These are phyloP conservation scores for Blakeslea trispora DNA, from an alignment of 371 early-diverging fungal genomes.

Conservation along the genomic window DNA sequence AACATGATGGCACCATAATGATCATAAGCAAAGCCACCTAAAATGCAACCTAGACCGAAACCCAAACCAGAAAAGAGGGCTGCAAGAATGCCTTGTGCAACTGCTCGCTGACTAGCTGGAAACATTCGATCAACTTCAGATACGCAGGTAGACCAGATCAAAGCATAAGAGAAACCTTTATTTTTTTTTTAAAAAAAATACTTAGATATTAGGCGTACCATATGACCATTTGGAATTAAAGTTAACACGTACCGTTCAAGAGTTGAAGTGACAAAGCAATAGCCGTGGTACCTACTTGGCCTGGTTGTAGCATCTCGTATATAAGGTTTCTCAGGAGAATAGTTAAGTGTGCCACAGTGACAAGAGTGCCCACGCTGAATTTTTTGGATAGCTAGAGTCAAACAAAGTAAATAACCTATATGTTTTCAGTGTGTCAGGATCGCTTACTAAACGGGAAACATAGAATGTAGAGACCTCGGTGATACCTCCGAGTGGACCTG, in stretches of 20 bases:
- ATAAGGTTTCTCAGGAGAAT: slow-evolving; percentile 34
- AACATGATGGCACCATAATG: slow-evolving; percentile 29
- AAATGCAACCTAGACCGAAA: slow-evolving; percentile 40
- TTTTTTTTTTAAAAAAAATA: not conserved
- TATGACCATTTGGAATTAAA: too few species aligned
- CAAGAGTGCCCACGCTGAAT: slow-evolving; percentile 25
- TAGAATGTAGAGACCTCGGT: slow-evolving; percentile 48
- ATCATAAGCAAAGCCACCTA: slow-evolving; percentile 40
- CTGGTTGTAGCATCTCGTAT: slow-evolving; percentile 29
- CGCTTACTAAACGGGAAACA: slow-evolving; percentile 38
- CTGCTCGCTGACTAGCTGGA: slow-evolving; percentile 42
- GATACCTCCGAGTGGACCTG: slow-evolving; percentile 48
- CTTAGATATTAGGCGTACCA: not conserved
- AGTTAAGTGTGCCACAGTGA: slow-evolving; percentile 31
- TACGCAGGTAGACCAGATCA: slow-evolving; percentile 47
- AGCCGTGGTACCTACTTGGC: slow-evolving; percentile 17
- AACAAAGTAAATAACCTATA: not conserved
- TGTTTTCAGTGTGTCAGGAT: too few species aligned
- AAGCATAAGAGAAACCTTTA: slow-evolving; percentile 32
- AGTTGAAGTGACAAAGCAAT: slow-evolving; percentile 35
- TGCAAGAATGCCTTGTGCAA: slow-evolving; percentile 48
- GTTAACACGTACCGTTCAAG: slow-evolving; percentile 25
- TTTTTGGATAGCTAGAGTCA: slow-evolving; percentile 30
- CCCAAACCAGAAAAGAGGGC: slow-evolving; percentile 43
- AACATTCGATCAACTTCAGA: slow-evolving; percentile 46